These are phyloP conservation scores for Trichocladium uniseriatum DNA, from an alignment of 495 filamentous ascomycete genomes.

Conservation along the genomic window DNA sequence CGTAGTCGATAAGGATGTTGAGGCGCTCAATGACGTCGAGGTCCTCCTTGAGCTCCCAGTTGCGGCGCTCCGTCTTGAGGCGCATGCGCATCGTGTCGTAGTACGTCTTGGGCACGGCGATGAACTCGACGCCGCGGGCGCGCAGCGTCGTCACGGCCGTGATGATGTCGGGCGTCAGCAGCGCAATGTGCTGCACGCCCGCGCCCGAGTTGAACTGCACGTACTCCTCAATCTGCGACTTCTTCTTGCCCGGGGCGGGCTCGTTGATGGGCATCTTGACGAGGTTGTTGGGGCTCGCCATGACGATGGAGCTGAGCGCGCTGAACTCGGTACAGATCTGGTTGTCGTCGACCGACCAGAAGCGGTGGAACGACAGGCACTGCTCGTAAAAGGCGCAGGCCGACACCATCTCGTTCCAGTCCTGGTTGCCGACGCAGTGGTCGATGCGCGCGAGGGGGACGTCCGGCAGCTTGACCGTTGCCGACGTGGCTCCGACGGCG, in stretches of 20 bases:
- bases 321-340: slow-evolving; percentile 84
- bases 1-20: slow-evolving; percentile 86
- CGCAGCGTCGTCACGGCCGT: slow-evolving; percentile 61
- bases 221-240: slow-evolving; percentile 89
- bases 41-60: slow-evolving; percentile 58
- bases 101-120: slow-evolving; percentile 71
- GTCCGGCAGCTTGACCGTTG: slow-evolving; percentile 38
- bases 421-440: slow-evolving; percentile 91
- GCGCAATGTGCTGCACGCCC: slow-evolving; percentile 86
- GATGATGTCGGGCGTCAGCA: slow-evolving; percentile 72
- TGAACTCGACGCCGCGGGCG: slow-evolving; percentile 78
- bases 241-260: slow-evolving; percentile 74
- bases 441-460: slow-evolving; percentile 67
- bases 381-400: slow-evolving; percentile 85
- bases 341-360: slow-evolving; percentile 88
- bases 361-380: slow-evolving; percentile 83
- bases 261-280: slow-evolving; percentile 99
- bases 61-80: slow-evolving; percentile 44
- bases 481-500: slow-evolving; percentile 26
- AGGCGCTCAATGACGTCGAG: slow-evolving; percentile 61
- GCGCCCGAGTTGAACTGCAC: slow-evolving; percentile 77
- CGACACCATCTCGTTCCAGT: slow-evolving; percentile 78
- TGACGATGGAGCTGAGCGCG: slow-evolving; percentile 74
- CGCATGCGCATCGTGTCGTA: slow-evolving; percentile 66
- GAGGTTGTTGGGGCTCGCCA: slow-evolving; percentile 64